Percentiles rank a stretch among this genome's conserved stretches.
These are phyloP conservation scores for Brettanomyces bruxellensis DNA, from an alignment of 805 yeast genomes.

Conservation along the genomic window DNA sequence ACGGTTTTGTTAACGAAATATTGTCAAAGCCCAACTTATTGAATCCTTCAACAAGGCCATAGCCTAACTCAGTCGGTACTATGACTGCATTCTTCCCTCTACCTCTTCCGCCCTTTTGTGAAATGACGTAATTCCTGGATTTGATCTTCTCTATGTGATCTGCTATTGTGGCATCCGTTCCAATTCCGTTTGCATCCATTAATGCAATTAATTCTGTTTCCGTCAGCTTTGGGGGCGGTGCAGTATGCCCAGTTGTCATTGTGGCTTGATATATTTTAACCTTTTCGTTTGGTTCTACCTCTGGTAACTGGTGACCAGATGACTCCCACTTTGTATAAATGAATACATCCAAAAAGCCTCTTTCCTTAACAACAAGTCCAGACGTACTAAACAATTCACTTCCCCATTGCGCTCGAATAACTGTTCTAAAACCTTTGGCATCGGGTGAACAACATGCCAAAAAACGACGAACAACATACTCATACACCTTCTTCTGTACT, in stretches of 20 bases:
- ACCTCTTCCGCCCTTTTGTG: constrained; percentile 26
- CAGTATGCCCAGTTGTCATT: constrained; percentile 65
- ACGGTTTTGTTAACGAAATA: constrained; percentile 78
- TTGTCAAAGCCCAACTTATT: constrained; percentile 67
- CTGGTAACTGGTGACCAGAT: constrained; percentile 48
- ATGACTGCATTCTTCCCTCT: constrained; percentile 34
- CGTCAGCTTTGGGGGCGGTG: constrained; percentile 77
- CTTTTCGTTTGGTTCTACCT: constrained; percentile 45
- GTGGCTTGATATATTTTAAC: constrained; percentile 49
- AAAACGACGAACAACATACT: constrained; percentile 76
- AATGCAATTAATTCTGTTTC: constrained; percentile 86
- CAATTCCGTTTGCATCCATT: constrained; percentile 97
- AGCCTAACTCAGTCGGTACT: constrained; percentile 76
- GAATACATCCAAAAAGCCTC: constrained; percentile 75
- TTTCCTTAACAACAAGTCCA: constrained; percentile 67
- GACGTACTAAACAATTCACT: constrained; percentile 59
- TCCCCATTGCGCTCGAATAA: constrained; percentile 66
- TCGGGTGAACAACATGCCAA: constrained; percentile 89
- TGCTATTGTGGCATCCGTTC: constrained; percentile 98
- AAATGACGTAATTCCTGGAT: constrained; percentile 55
- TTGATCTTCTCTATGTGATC: constrained; percentile 86
- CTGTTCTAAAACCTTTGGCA: constrained; percentile 68
- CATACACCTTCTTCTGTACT: constrained; percentile 68
- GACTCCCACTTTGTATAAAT: constrained; percentile 75
- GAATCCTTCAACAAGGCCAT: constrained; percentile 83